phyloP scores from a whole-genome alignment of 495 filamentous ascomycete species.

The Neurospora sp. region DNA sequence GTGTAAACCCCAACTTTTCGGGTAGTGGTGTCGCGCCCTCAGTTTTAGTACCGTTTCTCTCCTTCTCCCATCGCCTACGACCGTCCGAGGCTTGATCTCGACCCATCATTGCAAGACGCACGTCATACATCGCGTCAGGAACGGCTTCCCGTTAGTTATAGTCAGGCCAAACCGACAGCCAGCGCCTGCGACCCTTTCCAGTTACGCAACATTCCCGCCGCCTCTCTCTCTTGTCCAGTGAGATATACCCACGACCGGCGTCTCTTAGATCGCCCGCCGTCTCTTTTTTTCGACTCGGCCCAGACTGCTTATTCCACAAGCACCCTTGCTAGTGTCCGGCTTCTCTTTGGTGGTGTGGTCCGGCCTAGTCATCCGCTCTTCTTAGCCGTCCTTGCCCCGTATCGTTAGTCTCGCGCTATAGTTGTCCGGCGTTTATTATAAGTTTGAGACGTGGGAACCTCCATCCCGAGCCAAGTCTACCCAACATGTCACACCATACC shows the following conservation, averaged over 20 bases:
- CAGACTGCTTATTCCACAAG: neutral
- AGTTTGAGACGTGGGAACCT: neutral
- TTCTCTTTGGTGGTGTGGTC: neutral
- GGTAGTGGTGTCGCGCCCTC: neutral
- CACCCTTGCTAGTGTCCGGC: neutral
- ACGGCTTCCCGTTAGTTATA: neutral
- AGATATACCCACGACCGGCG: neutral
- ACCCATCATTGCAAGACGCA: neutral
- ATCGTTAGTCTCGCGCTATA: neutral
- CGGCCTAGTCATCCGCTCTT: neutral
- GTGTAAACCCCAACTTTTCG: neutral
- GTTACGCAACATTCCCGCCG: neutral
- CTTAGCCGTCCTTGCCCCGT: neutral
- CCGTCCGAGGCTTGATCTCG: neutral
- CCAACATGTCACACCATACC: neutral
- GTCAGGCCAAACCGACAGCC: neutral
- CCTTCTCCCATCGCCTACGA: neutral
- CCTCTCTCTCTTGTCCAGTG: neutral
- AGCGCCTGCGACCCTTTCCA: neutral
- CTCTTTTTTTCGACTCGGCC: neutral
- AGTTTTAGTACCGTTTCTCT: neutral
- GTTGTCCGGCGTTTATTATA: neutral
- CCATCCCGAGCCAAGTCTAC: neutral
- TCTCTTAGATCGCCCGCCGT: neutral
- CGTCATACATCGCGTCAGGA: neutral